Percentiles rank a stretch among this genome's conserved stretches.
These are phyloP conservation scores for Lonicera japonica DNA, from an alignment of 129 eudicot genomes.

Conservation along the genomic window DNA sequence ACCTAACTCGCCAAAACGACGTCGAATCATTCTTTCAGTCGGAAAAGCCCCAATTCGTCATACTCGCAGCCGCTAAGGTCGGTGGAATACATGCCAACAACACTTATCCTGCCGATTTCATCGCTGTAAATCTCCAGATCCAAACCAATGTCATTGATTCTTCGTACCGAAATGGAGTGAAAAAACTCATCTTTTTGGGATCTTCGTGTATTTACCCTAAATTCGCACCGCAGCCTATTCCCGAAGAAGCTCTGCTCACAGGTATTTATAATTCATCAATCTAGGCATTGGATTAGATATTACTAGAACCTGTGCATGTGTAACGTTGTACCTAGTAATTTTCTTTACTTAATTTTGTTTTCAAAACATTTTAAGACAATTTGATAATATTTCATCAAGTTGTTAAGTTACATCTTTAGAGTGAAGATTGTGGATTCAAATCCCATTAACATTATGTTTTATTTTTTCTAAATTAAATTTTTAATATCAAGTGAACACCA, in stretches of 20 bases:
- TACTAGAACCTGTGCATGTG: no score
- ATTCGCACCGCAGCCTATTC: constrained; percentile 91
- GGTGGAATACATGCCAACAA: constrained; percentile 98
- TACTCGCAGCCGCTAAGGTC: constrained; percentile 97
- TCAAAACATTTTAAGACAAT: no score
- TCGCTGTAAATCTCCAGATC: constrained; percentile 77
- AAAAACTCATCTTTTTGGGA: constrained; percentile 72
- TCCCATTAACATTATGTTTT: no score
- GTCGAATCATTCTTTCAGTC: constrained; percentile 78
- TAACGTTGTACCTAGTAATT: no score
- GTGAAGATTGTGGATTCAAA: no score
- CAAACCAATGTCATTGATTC: constrained; percentile 87
- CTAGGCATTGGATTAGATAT: no score
- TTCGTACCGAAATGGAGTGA: constrained; percentile 45
- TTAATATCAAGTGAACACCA: no score
- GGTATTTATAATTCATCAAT: no score
- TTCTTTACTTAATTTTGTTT: no score
- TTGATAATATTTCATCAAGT: no score
- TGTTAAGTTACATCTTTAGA: no score
- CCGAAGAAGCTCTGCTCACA: constrained; percentile 67
- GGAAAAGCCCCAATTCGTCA: constrained; percentile 71
- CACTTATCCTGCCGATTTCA: constrained; percentile 94
- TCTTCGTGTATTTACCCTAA: constrained; percentile 97
- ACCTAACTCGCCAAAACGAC: constrained; percentile 78
- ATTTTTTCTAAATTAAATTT: no score